These are phyloP conservation scores for Hydrangea macrophylla DNA, from an alignment of 148 eudicot genomes.

Conservation along the genomic window DNA sequence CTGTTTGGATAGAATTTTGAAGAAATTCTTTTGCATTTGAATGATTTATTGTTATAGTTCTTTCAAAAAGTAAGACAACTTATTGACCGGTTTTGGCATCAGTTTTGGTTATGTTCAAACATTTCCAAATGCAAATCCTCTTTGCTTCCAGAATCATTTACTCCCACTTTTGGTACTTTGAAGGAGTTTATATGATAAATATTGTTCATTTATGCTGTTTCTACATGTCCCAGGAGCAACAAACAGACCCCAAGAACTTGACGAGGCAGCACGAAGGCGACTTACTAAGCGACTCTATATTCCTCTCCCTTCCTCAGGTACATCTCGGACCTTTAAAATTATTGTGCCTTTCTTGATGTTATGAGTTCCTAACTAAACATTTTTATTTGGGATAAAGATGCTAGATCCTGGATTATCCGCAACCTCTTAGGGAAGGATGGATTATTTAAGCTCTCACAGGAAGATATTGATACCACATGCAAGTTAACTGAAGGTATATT, in stretches of 20 bases:
- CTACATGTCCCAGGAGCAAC: constrained; percentile 73
- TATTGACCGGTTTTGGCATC: background rate
- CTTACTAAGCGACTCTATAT: constrained; percentile 95
- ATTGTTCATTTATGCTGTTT: background rate
- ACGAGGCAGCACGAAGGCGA: constrained; percentile 98
- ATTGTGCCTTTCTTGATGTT: constrained; percentile 7
- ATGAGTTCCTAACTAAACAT: constrained; percentile 3
- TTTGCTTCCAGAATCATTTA: background rate
- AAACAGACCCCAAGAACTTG: constrained; percentile 99
- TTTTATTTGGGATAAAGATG: constrained; percentile 48
- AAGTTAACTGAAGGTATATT: constrained; percentile 85
- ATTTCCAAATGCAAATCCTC: background rate
- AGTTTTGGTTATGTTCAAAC: background rate
- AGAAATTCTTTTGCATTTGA: background rate
- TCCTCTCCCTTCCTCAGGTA: constrained; percentile 92
- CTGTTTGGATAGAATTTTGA: background rate
- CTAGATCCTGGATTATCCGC: constrained; percentile 87
- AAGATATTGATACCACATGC: constrained; percentile 69
- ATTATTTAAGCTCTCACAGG: constrained; percentile 70
- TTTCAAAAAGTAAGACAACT: too few species aligned
- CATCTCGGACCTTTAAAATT: constrained; percentile 10
- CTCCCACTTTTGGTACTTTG: background rate
- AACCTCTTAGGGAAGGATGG: constrained; percentile 88
- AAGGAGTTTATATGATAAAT: background rate
- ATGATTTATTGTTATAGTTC: too few species aligned